Conservation (phyloP, 2,329 filamentous ascomycete species). For the Bipolaris gigantea region DNA sequence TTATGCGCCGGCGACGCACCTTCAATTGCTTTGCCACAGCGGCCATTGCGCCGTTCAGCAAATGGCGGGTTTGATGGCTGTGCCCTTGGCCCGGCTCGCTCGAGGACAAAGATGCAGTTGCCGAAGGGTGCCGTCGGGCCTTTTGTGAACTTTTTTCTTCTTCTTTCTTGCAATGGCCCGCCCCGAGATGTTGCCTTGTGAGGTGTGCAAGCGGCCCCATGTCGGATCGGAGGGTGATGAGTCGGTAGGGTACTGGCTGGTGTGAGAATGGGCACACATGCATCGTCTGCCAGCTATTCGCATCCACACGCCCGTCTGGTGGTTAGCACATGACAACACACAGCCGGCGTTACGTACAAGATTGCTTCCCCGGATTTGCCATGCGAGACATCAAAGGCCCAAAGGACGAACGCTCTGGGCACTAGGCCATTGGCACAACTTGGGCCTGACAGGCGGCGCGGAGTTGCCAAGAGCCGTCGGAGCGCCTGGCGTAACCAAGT, state of each 20-base stretch:
- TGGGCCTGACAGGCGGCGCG: slow-evolving; percentile 2
- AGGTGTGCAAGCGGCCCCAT: neutral
- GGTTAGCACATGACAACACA: neutral
- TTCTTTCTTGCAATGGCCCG: slow-evolving; percentile 9
- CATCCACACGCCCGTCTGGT: neutral
- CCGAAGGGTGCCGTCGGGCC: slow-evolving; percentile 2
- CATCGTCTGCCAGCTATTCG: neutral
- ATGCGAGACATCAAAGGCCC: slow-evolving; percentile 2
- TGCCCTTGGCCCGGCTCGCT: neutral
- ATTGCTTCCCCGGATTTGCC: slow-evolving; percentile 11
- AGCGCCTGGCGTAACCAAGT: neutral
- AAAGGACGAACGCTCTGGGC: neutral
- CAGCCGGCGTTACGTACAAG: slow-evolving; percentile 6
- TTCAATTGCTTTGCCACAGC: neutral
- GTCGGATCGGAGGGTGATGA: neutral
- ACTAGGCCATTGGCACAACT: neutral
- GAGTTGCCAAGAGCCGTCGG: slow-evolving; percentile 1
- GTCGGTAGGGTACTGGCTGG: neutral
- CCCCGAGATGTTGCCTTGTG: slow-evolving; percentile 5
- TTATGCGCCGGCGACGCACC: neutral
- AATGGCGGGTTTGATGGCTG: neutral
- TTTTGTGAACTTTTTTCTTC: slow-evolving; percentile 3
- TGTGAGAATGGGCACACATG: neutral
- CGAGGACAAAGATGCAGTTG: neutral
- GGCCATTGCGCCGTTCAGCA: slow-evolving; percentile 4